phyloP scores from a whole-genome alignment of 139 green algal genomes.

The Klebsormidium nitens region DNA sequence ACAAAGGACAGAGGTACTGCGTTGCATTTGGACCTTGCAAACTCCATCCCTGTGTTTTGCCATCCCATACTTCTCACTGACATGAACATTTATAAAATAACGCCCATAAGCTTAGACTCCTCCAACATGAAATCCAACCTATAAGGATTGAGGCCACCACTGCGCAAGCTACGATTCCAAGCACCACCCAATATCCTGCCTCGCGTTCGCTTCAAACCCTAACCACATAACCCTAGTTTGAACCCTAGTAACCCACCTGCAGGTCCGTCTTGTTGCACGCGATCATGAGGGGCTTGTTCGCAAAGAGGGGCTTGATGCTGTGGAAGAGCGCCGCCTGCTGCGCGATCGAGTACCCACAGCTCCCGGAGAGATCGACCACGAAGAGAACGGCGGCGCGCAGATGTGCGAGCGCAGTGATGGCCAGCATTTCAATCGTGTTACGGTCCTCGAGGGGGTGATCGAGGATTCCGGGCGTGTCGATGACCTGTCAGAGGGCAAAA shows the following conservation, averaged over 20 bases:
- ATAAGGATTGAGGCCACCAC: too few relatives aligned
- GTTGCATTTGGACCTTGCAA: too few relatives aligned
- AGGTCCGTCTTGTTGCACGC: conserved; percentile 92
- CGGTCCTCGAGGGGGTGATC: conserved; percentile 95
- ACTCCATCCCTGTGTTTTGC: too few relatives aligned
- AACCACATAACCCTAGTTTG: not conserved
- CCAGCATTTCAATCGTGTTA: conserved; percentile 96
- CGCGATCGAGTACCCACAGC: conserved; percentile 89
- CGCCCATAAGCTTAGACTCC: too few relatives aligned
- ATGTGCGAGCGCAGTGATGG: conserved; percentile 95
- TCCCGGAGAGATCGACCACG: conserved; percentile 90
- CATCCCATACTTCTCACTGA: too few relatives aligned
- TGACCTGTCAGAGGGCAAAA: conserved; percentile 63
- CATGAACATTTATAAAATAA: too few relatives aligned
- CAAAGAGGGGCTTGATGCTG: conserved; percentile 96
- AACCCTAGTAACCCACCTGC: too few relatives aligned
- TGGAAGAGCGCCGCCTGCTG: conserved; percentile 96
- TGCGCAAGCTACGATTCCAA: too few relatives aligned
- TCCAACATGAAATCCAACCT: too few relatives aligned
- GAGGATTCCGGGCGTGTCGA: conserved; percentile 97
- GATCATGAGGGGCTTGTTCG: conserved; percentile 96
- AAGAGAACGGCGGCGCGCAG: conserved; percentile 93
- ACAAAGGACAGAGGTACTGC: too few relatives aligned
- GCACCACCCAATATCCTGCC: too few relatives aligned
- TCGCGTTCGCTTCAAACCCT: too few relatives aligned